Evolutionary conservation across 371 early-diverging fungal genomes (phyloP).

Genomic region (Dipsacomyces acuminosporus): DNA sequence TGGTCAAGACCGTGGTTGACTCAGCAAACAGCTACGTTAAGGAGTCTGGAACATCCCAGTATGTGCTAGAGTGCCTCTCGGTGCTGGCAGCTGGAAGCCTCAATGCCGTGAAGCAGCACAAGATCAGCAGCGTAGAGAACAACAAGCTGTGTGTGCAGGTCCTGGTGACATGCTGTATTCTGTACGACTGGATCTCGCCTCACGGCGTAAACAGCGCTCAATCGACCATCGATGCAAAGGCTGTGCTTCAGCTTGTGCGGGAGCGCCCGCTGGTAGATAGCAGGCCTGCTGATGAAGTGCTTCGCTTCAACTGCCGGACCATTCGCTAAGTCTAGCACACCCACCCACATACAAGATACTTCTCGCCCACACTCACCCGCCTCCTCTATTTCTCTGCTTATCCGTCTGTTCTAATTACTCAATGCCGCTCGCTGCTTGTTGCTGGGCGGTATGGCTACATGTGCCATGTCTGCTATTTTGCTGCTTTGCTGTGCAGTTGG

Average conservation of each 20-base stretch:
- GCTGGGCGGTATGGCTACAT: no score
- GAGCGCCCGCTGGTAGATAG: constrained; percentile 27
- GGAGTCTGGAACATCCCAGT: constrained; percentile 15
- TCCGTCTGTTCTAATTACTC: no score
- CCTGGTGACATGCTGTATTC: constrained; percentile 79
- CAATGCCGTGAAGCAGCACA: constrained; percentile 27
- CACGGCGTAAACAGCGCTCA: constrained; percentile 71
- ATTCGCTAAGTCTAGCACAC: constrained; percentile 30
- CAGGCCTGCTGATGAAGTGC: constrained; percentile 32
- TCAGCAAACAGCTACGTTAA: constrained; percentile 56
- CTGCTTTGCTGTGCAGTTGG: no score
- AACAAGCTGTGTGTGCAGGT: constrained; percentile 69
- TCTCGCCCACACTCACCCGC: neutral
- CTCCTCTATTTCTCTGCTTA: no score
- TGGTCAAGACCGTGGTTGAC: constrained; percentile 81
- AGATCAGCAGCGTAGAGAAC: constrained; percentile 50
- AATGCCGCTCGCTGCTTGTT: no score
- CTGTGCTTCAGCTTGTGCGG: constrained; percentile 17
- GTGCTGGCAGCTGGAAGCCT: constrained; percentile 38
- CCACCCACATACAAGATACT: neutral
- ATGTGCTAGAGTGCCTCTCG: constrained; percentile 35
- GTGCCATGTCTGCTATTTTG: no score
- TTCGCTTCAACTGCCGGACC: constrained; percentile 35
- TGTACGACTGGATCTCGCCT: constrained; percentile 85
- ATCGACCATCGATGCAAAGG: constrained; percentile 73